Evolutionary conservation across 2,329 filamentous ascomycete genomes (phyloP).

Genomic region (Aspergillus spinulosporus): DNA sequence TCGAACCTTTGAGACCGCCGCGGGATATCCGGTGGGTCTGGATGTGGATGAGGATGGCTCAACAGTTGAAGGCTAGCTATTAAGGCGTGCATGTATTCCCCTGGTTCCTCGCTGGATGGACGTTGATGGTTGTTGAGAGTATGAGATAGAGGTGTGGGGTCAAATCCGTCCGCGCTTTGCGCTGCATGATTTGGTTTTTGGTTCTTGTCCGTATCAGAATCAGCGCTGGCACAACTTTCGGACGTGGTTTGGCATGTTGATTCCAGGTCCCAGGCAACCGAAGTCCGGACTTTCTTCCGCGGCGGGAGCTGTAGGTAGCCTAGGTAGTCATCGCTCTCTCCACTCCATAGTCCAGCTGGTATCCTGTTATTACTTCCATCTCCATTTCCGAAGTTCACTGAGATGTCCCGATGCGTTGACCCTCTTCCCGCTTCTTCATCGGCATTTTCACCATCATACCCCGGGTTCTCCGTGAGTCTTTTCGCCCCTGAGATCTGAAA

Average conservation of each 20-base stretch:
- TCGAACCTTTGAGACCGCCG: conserved; percentile 10
- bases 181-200: too few species aligned
- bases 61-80: not conserved
- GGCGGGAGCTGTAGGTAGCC: conserved; percentile 5
- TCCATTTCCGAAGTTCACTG: not conserved
- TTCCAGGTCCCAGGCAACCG: not conserved
- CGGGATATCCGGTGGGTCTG: not conserved
- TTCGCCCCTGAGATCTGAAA: not conserved
- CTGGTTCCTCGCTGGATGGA: not conserved
- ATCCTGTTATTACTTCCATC: not conserved
- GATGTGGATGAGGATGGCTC: not conserved
- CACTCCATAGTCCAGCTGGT: too few species aligned
- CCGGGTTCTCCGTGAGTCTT: too few species aligned
- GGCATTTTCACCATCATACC: not conserved
- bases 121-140: too few species aligned
- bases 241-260: not conserved
- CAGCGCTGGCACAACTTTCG: too few species aligned
- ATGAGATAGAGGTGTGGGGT: too few species aligned
- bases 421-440: not conserved
- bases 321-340: not conserved
- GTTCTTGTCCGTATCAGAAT: not conserved
- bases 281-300: conserved; percentile 10
- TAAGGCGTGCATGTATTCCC: not conserved
- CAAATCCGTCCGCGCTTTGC: too few species aligned
- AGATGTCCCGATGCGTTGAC: not conserved